Base-by-base conservation (phyloP, 2,329 filamentous ascomycete species). In the Neonectria ditissima region DNA sequence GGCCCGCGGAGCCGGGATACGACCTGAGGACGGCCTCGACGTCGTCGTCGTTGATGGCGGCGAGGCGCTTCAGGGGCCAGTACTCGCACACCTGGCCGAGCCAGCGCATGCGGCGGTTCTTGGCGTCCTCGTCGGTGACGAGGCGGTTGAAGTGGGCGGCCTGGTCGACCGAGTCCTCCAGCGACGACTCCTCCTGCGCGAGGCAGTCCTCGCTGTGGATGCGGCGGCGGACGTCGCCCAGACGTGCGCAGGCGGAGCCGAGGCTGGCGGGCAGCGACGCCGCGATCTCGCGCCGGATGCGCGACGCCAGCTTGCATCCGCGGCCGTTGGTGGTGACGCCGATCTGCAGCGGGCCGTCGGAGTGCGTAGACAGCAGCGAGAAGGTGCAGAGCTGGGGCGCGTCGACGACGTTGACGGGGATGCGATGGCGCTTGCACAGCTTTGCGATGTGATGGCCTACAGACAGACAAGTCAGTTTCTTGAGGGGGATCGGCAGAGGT, bases 61-160 rank as follows among this genome's bases (percentile, higher is more conserved):
- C 93, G 1, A 99, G 86, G 18, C 92, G 88, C 67, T 89, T 90
- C 26, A 99, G 84, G 1, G 96, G 94, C 96, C 96, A 99, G 80
- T 99, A 99, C 82, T 99, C 96, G 84, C 96, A 99, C 55, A 99
- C 93, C 77, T 99, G 96, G 20, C 92, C 89, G 1, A 99, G 84
- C 96, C 96, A 99, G 62, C 96, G 88, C 84, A 97, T 94, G 55
- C 96, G 87, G 63, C 95, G 85, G 22, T 87, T 94, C 75, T 93
- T 93, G 1, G 87, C 80, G 73, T 96, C 93, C 47, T 90, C 88
- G 50, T 92, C 90, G 0, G 85, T 87, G 7, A 98, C 86, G 4
- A 99, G 83, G 65, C 87, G 89, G 78, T 99, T 99, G 79, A 99
- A 97, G 0, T 85, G 87, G 1, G 94, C 88, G 16, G 86, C 88